Conservation (phyloP, 1,284 basidiomycete species). For the Cryptococcus sp. region DNA sequence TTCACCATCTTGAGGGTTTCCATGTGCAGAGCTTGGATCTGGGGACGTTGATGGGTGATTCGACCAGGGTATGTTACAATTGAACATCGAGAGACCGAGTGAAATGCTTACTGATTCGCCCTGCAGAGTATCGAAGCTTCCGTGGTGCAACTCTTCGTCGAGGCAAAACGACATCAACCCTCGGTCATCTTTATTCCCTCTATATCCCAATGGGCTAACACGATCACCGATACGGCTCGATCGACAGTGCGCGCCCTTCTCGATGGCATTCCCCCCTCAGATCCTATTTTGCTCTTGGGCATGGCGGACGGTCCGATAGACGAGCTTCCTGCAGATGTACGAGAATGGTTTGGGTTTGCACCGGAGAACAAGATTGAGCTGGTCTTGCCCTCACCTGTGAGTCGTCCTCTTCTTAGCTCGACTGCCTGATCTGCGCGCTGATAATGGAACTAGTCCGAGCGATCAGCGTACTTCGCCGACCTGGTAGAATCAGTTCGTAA, state of each 20-base stretch:
- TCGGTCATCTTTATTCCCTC: conserved; percentile 95
- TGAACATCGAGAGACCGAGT: background rate
- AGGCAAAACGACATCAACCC: conserved; percentile 96
- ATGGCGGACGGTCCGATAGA: conserved; percentile 76
- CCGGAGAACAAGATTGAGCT: conserved; percentile 75
- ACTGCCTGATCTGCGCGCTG: background rate
- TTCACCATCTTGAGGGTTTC: conserved; percentile 94
- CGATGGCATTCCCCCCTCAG: conserved; percentile 83
- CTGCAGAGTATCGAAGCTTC: conserved; percentile 82
- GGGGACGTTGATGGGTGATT: conserved; percentile 84
- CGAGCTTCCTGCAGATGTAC: conserved; percentile 78
- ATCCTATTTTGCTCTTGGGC: conserved; percentile 88
- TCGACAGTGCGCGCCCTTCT: conserved; percentile 87
- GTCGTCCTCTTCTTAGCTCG: conserved; percentile 9
- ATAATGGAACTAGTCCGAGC: conserved; percentile 55
- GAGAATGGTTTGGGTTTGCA: conserved; percentile 83
- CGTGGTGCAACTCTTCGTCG: conserved; percentile 93
- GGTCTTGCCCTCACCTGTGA: conserved; percentile 56
- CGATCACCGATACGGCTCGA: conserved; percentile 80
- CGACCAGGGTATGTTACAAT: conserved; percentile 69
- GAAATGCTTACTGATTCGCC: conserved; percentile 1
- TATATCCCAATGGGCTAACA: conserved; percentile 79
- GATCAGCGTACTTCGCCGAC: conserved; percentile 76
- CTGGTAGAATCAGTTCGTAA: conserved; percentile 68
- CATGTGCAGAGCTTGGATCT: conserved; percentile 93